Conservation (phyloP, 140 eudicot species). For the Bidens hawaiensis region DNA sequence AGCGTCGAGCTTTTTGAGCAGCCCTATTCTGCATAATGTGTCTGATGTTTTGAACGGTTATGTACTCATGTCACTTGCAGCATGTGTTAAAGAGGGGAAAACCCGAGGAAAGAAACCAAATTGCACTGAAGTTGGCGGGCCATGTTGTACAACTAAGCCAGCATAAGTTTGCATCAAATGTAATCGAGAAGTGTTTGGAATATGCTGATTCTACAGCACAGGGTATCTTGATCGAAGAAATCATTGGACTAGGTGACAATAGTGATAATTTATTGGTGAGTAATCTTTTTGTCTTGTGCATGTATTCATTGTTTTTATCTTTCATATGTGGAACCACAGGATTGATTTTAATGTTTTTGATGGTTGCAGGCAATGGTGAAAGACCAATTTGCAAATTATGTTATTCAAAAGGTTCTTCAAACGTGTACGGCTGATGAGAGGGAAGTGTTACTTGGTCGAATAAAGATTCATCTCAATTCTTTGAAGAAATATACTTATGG, state of each 20-base stretch:
- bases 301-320: background rate
- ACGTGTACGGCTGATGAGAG: conserved; percentile 47
- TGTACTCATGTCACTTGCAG: conserved; percentile 40
- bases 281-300: background rate
- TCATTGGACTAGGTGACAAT: conserved; percentile 51
- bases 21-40: background rate
- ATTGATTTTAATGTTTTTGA: background rate
- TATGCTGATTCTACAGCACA: conserved; percentile 58
- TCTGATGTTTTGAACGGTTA: conserved; percentile 11
- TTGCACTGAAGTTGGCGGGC: conserved; percentile 57
- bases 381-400: conserved; percentile 95
- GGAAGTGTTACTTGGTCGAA: conserved; percentile 56
- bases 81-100: conserved; percentile 86
- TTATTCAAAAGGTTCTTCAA: conserved; percentile 86
- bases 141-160: conserved; percentile 75
- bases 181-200: conserved; percentile 84
- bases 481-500: conserved; percentile 97
- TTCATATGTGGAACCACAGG: background rate
- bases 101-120: conserved; percentile 67
- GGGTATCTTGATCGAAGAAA: conserved; percentile 70
- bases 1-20: no score
- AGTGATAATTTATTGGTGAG: conserved; percentile 79
- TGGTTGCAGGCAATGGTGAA: conserved; percentile 77
- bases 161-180: conserved; percentile 93
- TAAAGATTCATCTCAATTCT: conserved; percentile 68